Percentiles rank a stretch among this genome's conserved stretches.
Evolutionary conservation across 257 asterid species (phyloP).

Genomic region (Marsdenia floribunda): DNA sequence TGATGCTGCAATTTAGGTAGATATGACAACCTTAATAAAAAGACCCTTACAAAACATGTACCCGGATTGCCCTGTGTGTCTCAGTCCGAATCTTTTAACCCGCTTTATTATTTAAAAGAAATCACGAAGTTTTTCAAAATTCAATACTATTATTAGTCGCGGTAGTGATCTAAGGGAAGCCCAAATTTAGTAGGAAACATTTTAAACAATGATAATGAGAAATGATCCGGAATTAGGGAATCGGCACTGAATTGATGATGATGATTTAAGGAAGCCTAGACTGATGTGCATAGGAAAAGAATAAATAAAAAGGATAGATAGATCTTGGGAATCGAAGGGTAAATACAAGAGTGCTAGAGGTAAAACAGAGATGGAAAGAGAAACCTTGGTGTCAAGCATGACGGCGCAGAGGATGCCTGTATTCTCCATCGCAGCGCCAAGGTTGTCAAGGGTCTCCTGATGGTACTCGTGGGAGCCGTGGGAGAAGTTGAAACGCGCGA

Average conservation of each 20-base stretch:
- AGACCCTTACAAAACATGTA: background rate
- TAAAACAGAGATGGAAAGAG: background rate
- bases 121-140: background rate
- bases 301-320: too few relatives aligned
- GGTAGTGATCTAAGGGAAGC: background rate
- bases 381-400: constrained; percentile 46
- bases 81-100: background rate
- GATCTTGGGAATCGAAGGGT: background rate
- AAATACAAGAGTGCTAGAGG: background rate
- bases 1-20: background rate
- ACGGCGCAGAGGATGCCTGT: constrained; percentile 41
- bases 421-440: constrained; percentile 28
- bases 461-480: constrained; percentile 39
- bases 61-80: background rate
- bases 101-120: background rate
- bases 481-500: constrained; percentile 42
- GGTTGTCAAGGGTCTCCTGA: constrained; percentile 40
- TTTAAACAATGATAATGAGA: background rate
- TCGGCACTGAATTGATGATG: background rate
- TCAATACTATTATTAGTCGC: background rate
- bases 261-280: background rate
- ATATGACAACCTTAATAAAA: background rate
- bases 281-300: too few relatives aligned
- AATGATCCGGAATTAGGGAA: too few relatives aligned
- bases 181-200: background rate